Evolutionary conservation across 1,284 basidiomycete genomes (phyloP), one percentile per base, ranked within the genome.

Genomic region (Sporisorium exsertum): DNA sequence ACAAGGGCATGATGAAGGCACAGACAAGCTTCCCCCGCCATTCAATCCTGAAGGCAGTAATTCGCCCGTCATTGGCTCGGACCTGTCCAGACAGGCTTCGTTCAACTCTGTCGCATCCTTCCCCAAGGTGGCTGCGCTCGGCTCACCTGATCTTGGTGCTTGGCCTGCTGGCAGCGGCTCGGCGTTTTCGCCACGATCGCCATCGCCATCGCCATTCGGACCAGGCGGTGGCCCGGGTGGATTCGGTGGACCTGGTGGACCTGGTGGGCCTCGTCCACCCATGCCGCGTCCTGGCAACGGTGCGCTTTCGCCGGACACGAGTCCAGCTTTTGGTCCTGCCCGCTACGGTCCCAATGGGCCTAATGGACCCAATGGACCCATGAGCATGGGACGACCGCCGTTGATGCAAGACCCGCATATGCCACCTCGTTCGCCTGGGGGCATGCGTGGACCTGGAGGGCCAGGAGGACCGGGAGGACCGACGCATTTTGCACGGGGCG

Each of bases 101-200:
- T 79, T 81, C 71, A 81, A 74, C 45, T 80, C 78, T 58, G 70
- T 80, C 5, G 76, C 71, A 6, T 78, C 78, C 1, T 78, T 81
- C 53, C 69, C 79, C 35, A 74, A 79, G 52, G 66, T 51, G 16
- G 43, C 58, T 40, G 68, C 64, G 5, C 35, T 59, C 26, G 60
- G 56, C 37, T 77, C 77, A 26, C 77, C 77, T 1, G 77, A 77
- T 43, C 63, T 74, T 6, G 54, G 64, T 42, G 53, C 27, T 20
- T 55, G 66, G 26, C 56, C 56, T n/a, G 49, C 47, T 13, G 51
- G 57, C 40, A 50, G 54, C 55, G 46, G 50, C 32, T 47, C 61
- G 18, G 58, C 57, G 22, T 68, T 68, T 35, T 65, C 73, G 26
- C 65, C 73, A 13, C 69, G 69, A 9, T 72, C 73, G 58, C 64